Evolutionary conservation across 1,139 yeast species (phyloP).

Genomic region (Protomyces pachydermus): DNA sequence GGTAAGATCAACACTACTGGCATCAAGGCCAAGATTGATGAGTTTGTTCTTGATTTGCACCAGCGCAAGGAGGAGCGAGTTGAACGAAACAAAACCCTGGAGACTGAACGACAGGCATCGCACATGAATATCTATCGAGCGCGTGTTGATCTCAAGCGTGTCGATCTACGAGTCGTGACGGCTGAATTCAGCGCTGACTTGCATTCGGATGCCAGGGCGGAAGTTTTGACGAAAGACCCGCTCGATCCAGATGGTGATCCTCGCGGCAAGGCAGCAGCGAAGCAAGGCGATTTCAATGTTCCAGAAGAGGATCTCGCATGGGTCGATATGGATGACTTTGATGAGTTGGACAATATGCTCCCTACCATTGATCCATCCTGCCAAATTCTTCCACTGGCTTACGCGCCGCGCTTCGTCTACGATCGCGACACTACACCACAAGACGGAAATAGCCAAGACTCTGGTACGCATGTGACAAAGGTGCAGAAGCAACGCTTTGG

Average conservation of each 20-base stretch:
- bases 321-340: constrained; percentile 77
- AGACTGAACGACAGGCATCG: constrained; percentile 52
- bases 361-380: constrained; percentile 25
- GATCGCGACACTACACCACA: constrained; percentile 55
- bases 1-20: constrained; percentile 58
- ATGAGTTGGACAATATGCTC: constrained; percentile 57
- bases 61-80: constrained; percentile 69
- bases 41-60: constrained; percentile 72
- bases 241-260: constrained; percentile 6
- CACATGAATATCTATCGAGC: constrained; percentile 70
- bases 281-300: constrained; percentile 38
- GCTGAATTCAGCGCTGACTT: constrained; percentile 42
- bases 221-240: constrained; percentile 14
- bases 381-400: constrained; percentile 58
- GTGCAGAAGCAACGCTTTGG: constrained; percentile 62
- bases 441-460: constrained; percentile 31
- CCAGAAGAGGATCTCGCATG: constrained; percentile 55
- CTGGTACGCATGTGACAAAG: constrained; percentile 29
- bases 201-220: background rate
- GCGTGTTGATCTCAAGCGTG: constrained; percentile 62
- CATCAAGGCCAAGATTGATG: constrained; percentile 62
- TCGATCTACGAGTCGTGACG: constrained; percentile 67
- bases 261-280: constrained; percentile 15
- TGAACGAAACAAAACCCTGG: constrained; percentile 54
- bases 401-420: constrained; percentile 71